phyloP scores from a whole-genome alignment of 257 asterid genomes.

The Forsythia viridissima region DNA sequence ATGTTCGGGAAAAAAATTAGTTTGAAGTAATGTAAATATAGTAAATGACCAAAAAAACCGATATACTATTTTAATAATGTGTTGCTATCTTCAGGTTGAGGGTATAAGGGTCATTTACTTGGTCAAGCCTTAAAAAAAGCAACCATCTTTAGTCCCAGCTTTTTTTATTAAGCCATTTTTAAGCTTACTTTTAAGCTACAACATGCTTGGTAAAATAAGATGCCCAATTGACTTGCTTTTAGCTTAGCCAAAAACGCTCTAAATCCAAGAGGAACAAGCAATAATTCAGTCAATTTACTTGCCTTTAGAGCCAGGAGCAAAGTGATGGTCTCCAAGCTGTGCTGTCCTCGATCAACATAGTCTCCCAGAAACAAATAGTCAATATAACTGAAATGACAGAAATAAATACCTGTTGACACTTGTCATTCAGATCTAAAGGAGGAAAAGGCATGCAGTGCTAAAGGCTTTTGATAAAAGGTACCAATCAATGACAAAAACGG shows the following conservation, averaged over 20 bases:
- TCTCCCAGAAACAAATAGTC: conserved; percentile 98
- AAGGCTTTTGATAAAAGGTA: background rate
- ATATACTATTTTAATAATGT: background rate
- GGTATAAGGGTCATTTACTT: background rate
- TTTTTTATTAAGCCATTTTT: background rate
- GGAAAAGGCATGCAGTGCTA: background rate
- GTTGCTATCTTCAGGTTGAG: background rate
- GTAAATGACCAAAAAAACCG: background rate
- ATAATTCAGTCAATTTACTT: conserved; percentile 24
- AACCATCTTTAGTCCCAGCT: background rate
- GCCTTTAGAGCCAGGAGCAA: conserved; percentile 97
- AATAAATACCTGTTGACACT: conserved; percentile 16
- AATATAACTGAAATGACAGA: conserved; percentile 69
- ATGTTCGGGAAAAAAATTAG: background rate
- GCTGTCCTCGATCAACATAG: conserved; percentile 99
- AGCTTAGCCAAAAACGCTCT: background rate
- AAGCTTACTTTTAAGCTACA: background rate
- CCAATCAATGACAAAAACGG: background rate
- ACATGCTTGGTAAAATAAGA: background rate
- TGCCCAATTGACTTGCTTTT: too few species aligned
- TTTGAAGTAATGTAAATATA: background rate
- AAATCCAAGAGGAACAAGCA: conserved; percentile 2
- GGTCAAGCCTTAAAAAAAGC: background rate
- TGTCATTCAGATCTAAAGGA: conserved; percentile 12
- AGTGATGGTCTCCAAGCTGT: conserved; percentile 98